Conservation (phyloP, 148 eudicot genomes). For the Diospyros kaki region DNA sequence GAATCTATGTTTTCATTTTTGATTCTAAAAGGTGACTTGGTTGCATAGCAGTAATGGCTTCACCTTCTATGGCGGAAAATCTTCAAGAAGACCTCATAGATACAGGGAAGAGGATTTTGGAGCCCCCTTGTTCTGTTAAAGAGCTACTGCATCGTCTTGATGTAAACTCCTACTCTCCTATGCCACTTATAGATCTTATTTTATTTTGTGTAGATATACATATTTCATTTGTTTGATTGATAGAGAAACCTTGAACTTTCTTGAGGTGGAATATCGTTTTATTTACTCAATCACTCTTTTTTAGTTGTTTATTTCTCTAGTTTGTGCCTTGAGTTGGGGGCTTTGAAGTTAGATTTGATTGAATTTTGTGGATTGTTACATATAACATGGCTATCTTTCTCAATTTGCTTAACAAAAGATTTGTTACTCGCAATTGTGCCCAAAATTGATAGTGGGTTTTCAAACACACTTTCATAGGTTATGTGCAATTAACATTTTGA, state of each 20-base stretch:
- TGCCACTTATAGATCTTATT: not conserved
- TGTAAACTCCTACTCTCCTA: slow-evolving; percentile 15
- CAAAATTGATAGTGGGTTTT: not conserved
- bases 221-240: not conserved
- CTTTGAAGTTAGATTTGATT: not conserved
- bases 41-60: slow-evolving; percentile 2
- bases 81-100: slow-evolving; percentile 27
- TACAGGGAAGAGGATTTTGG: slow-evolving; percentile 27
- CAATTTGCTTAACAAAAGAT: not conserved
- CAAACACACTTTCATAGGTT: too few species aligned
- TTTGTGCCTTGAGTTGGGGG: not conserved
- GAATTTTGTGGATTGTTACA: not conserved
- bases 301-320: not conserved
- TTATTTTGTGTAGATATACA: not conserved
- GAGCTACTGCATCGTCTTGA: slow-evolving; percentile 33
- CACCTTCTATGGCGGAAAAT: slow-evolving; percentile 7
- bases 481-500: too few species aligned
- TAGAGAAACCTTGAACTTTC: not conserved
- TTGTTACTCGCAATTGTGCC: not conserved
- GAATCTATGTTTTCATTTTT: too few species aligned
- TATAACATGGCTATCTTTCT: not conserved
- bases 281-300: not conserved
- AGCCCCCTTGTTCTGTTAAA: slow-evolving; percentile 16
- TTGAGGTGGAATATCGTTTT: slow-evolving; percentile 6
- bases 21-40: not conserved